Base-by-base conservation (phyloP, 148 eudicot genomes). In the Rheum nobile region DNA sequence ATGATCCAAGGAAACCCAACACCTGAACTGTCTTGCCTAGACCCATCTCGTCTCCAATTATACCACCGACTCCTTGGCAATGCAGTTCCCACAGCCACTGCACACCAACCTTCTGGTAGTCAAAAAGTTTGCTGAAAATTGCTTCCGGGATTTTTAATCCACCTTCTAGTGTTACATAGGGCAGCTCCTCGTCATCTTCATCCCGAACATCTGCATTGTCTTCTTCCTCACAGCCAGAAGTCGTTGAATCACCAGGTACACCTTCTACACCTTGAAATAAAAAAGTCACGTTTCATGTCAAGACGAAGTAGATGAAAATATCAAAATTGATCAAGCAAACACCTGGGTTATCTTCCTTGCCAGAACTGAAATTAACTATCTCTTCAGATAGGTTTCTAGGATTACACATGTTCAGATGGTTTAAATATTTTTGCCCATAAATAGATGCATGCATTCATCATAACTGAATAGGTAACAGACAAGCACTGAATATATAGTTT, bases 61-160 rank as follows among this genome's bases (percentile, higher is more conserved):
- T 90, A 22, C 99, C 99, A 72, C 99, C 99, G 29, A 96, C 96
- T 85, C 89, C 84, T 82, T 95, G 99, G 78, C 99, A 95, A 80
- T 95, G 99, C 70, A 95, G 89, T 75, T 95, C 99, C 99, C 99
- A 95, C 72, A 95, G 73, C 99, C 97, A 91, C 79, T 91, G 99
- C 34, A 95, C 99, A 77, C 99, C 99, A 69, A 95, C 93, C 80
- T 90, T 91, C 78, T 95, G 99, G 78, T 95, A 95, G 78, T 95
- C 99, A 79, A 95, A 95, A 71, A 95, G 91, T 55, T 86, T 78
- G 83, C 76, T 84, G 74, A 88, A 95, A 37, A 91, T 84, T 31
- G 82, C 72, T 84, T 85, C 88, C 43, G 97, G 99, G 74, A 95
- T 90, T 69, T 81, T 91, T 77, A 95, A 78, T 2, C 99, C 99